Evolutionary conservation across 2,329 filamentous ascomycete genomes (phyloP).

Genomic region (Capronia coronata): DNA sequence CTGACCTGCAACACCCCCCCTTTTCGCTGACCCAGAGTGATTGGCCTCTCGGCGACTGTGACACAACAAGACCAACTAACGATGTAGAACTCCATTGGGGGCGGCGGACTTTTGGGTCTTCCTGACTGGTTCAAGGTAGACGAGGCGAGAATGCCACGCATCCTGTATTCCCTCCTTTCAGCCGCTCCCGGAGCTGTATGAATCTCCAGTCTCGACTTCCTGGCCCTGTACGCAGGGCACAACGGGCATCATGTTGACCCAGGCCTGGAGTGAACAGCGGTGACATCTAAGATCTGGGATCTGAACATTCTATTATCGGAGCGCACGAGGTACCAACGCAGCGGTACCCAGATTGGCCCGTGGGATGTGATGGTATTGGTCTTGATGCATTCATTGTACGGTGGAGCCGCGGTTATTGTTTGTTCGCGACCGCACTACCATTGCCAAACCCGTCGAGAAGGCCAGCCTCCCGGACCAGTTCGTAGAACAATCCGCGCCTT

Average conservation of each 20-base stretch:
- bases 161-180: neutral
- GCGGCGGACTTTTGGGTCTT: neutral
- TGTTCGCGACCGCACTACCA: conserved; percentile 10
- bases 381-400: neutral
- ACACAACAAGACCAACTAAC: neutral
- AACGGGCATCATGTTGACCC: neutral
- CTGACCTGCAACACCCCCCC: neutral
- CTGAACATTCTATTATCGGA: conserved; percentile 1
- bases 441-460: conserved; percentile 50
- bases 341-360: neutral
- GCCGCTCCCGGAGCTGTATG: neutral
- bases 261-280: neutral
- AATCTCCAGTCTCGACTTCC: neutral
- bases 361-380: no score
- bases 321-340: neutral
- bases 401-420: conserved; percentile 5
- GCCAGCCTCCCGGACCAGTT: conserved; percentile 85
- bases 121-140: neutral
- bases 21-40: neutral
- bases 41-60: conserved; percentile 1
- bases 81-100: neutral
- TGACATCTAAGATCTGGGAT: conserved; percentile 4
- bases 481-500: conserved; percentile 73
- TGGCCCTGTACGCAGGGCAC: neutral
- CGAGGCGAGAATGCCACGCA: neutral